Percentiles rank a stretch among this genome's conserved stretches.
Conservation (phyloP, 345 rosid species). For the Hibiscus syriacus region DNA sequence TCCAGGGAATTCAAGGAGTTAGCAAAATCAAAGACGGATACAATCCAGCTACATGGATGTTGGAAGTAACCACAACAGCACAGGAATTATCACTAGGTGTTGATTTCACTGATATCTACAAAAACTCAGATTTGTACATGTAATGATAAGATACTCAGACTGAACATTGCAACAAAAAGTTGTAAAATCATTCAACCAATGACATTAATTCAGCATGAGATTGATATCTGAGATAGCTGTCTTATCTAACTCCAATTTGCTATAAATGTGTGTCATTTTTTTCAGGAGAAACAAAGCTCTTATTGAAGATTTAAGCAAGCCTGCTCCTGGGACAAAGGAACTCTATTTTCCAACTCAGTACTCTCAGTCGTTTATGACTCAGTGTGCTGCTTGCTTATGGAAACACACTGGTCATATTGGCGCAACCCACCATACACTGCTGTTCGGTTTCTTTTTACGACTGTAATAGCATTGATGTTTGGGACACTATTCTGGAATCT, state of each 20-base stretch:
- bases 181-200: neutral
- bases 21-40: slow-evolving; percentile 35
- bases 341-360: neutral
- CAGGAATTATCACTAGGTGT: slow-evolving; percentile 57
- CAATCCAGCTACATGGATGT: slow-evolving; percentile 92
- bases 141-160: neutral
- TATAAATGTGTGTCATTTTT: neutral
- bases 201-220: neutral
- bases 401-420: slow-evolving; percentile 51
- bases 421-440: slow-evolving; percentile 68
- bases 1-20: neutral
- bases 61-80: slow-evolving; percentile 52
- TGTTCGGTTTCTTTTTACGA: slow-evolving; percentile 51
- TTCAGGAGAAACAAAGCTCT: slow-evolving; percentile 40
- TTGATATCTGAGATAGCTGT: neutral
- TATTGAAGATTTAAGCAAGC: slow-evolving; percentile 40
- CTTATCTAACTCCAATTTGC: neutral
- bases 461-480: slow-evolving; percentile 54
- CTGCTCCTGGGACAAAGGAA: slow-evolving; percentile 42
- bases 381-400: slow-evolving; percentile 62
- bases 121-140: slow-evolving; percentile 54
- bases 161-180: neutral
- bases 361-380: slow-evolving; percentile 28
- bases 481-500: slow-evolving; percentile 17
- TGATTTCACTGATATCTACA: slow-evolving; percentile 54